Base-by-base conservation (phyloP, 345 rosid species). In the Lumnitzera racemosa region DNA sequence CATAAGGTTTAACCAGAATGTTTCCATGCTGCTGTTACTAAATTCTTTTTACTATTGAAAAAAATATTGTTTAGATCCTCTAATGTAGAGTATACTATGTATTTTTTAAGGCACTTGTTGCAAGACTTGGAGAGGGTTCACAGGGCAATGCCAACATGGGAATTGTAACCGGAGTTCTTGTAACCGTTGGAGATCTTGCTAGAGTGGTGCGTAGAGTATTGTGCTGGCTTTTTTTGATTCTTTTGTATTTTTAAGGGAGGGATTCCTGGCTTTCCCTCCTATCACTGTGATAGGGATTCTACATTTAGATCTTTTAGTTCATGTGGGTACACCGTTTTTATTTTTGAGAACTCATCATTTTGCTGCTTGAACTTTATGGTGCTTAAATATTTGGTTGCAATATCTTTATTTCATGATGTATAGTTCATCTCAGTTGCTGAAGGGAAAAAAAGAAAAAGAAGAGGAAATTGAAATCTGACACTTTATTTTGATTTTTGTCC, bases 181-280 rank as follows among this genome's bases (percentile, higher is more conserved):
- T 86, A 64, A 94, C 99, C 58, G 91, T 94, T 72, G 97, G 99
- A 64, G 99, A 94, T 80, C 97, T 94, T 82, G 97, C 95, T 62
- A 88, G 94, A 78, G 99, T 90, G 95, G 99, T 94, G 74, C 67
- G 96, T 83, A 23, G 9, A 36, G 55, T 69, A 57, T 64, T 64
- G 31, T 27, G 31, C 20, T 24, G 15, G 54, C 47, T 63, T 46
- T 64, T 46, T 64, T 52, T 55, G 47, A 46, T 67, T 63, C 27
- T 58, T 41, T 23, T 23, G 17, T 23, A 2, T 3, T 14, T 47
- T 17, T 36, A 9, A 4, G 43, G 43, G 10, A 36, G 43, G 43
- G 43, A 36, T 36, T 36, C 11, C 5, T 53, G 48, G 49, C 48
- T 0, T 15, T 57, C 17, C 46, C 29, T 46, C 51, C 5, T 27